phyloP scores from a whole-genome alignment of 495 filamentous ascomycete species.

The Aspergillus hancockii region DNA sequence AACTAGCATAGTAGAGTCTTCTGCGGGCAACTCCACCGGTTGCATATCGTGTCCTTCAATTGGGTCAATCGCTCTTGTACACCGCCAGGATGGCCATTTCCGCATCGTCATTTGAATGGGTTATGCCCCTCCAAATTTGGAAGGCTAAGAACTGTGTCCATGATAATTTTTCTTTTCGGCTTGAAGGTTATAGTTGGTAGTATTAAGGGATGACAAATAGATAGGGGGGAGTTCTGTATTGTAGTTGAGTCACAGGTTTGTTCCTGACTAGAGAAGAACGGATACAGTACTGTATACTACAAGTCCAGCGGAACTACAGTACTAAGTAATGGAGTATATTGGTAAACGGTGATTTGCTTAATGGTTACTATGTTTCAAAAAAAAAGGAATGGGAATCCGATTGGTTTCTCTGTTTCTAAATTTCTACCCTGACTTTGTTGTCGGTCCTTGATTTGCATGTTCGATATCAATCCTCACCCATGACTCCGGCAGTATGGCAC shows the following conservation, averaged over 20 bases:
- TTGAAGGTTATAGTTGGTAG: not conserved
- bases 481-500: constrained; percentile 2
- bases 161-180: not conserved
- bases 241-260: no score
- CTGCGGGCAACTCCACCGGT: constrained; percentile 16
- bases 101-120: constrained; percentile 17
- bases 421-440: constrained; percentile 11
- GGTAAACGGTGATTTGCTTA: not conserved
- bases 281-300: not conserved
- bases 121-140: constrained; percentile 6
- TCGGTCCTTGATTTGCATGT: constrained; percentile 14
- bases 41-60: constrained; percentile 16
- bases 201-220: not conserved
- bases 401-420: not conserved
- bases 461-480: not conserved
- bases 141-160: not conserved
- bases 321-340: not conserved
- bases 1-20: not conserved
- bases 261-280: not conserved
- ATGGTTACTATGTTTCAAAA: not conserved
- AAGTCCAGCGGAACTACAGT: not conserved
- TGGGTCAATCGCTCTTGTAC: constrained; percentile 21
- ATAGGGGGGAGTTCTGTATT: not conserved
- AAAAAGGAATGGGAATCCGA: not conserved
- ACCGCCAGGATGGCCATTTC: constrained; percentile 24